These are phyloP conservation scores for Nectriaceae sp. DNA, from an alignment of 2,329 filamentous ascomycete species.

Conservation along the genomic window DNA sequence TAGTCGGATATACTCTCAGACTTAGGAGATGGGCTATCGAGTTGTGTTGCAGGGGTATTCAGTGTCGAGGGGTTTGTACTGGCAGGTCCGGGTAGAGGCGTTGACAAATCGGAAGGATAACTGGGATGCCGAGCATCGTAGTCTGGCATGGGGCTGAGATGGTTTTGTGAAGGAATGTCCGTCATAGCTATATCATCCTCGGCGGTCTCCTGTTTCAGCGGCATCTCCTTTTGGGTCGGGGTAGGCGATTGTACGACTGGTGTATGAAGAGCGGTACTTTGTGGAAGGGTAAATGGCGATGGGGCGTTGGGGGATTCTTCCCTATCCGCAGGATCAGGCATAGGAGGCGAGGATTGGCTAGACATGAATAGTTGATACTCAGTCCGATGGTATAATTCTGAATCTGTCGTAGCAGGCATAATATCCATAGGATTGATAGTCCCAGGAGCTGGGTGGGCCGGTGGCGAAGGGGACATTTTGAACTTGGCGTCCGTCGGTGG, in stretches of 20 bases:
- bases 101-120: slow-evolving; percentile 44
- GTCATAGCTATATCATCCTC: slow-evolving; percentile 26
- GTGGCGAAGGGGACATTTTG: slow-evolving; percentile 30
- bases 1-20: slow-evolving; percentile 40
- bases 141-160: slow-evolving; percentile 27
- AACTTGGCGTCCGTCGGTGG: slow-evolving; percentile 25
- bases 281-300: slow-evolving; percentile 27
- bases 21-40: slow-evolving; percentile 44
- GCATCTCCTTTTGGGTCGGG: slow-evolving; percentile 23
- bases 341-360: slow-evolving; percentile 26
- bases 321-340: slow-evolving; percentile 9
- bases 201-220: slow-evolving; percentile 16
- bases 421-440: slow-evolving; percentile 58
- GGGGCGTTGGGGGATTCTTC: slow-evolving; percentile 25
- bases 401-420: slow-evolving; percentile 46
- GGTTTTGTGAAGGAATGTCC: slow-evolving; percentile 26
- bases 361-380: slow-evolving; percentile 37
- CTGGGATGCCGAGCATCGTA: slow-evolving; percentile 30
- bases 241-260: slow-evolving; percentile 31
- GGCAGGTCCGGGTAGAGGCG: slow-evolving; percentile 40
- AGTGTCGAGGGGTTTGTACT: slow-evolving; percentile 44
- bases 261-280: slow-evolving; percentile 20
- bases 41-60: slow-evolving; percentile 50
- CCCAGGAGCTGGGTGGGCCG: slow-evolving; percentile 41
- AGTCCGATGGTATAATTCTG: slow-evolving; percentile 39